phyloP scores from a whole-genome alignment of 1,139 yeast species.

The Lodderomyces jiufengensis region DNA sequence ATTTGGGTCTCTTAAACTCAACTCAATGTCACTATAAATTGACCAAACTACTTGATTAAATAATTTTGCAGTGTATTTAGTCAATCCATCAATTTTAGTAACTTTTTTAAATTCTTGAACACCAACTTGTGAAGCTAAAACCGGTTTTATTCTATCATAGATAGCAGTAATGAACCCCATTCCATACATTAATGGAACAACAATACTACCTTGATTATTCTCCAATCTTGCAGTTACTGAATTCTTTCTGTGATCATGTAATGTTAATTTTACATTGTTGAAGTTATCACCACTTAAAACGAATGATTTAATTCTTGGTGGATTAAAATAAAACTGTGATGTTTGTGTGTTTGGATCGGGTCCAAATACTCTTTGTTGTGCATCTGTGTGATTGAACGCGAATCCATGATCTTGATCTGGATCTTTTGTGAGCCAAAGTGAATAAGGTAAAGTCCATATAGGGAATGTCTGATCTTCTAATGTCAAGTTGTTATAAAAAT shows the following conservation, averaged over 20 bases:
- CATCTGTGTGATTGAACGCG: conserved; percentile 44
- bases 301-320: conserved; percentile 44
- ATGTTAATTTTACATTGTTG: conserved; percentile 19
- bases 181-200: conserved; percentile 47
- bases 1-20: conserved; percentile 49
- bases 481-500: conserved; percentile 41
- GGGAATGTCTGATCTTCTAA: conserved; percentile 46
- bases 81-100: conserved; percentile 11
- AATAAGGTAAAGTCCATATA: conserved; percentile 47
- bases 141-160: conserved; percentile 52
- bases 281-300: conserved; percentile 34
- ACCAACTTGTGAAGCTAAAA: conserved; percentile 62
- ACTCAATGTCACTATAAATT: conserved; percentile 31
- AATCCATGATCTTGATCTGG: conserved; percentile 37
- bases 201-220: conserved; percentile 18
- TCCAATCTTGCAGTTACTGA: conserved; percentile 29
- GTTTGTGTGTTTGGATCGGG: conserved; percentile 37
- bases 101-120: conserved; percentile 33
- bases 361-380: conserved; percentile 40
- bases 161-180: conserved; percentile 70
- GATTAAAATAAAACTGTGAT: conserved; percentile 44
- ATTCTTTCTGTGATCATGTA: conserved; percentile 31
- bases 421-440: conserved; percentile 42
- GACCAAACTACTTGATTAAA: conserved; percentile 45
- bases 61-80: conserved; percentile 32